phyloP scores from a whole-genome alignment of 352 stramenopile species.

The Phytophthora pluvialis region DNA sequence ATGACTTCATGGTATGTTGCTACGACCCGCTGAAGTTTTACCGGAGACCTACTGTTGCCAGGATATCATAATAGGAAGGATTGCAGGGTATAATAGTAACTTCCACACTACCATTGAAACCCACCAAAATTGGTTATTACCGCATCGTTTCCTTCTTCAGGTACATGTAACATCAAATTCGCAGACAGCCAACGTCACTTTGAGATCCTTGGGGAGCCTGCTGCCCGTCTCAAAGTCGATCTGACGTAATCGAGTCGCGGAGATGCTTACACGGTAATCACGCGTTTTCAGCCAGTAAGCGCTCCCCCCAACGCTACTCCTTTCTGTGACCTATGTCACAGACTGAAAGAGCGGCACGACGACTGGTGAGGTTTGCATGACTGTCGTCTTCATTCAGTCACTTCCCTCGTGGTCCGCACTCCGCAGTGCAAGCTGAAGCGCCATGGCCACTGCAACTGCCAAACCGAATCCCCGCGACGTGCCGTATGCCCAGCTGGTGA shows the following conservation, averaged over 20 bases:
- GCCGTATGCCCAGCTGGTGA: slow-evolving; percentile 18
- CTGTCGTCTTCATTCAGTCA: slow-evolving; percentile 7
- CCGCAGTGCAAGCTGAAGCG: not conserved
- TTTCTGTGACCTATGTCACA: slow-evolving; percentile 1
- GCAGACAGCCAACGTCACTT: too few species aligned
- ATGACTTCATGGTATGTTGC: slow-evolving; percentile 35
- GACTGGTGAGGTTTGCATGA: not conserved
- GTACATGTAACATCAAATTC: not conserved
- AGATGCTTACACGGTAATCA: slow-evolving; percentile 3
- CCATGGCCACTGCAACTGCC: slow-evolving; percentile 5
- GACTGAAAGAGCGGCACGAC: slow-evolving; percentile 2
- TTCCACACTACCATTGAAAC: slow-evolving; percentile 1
- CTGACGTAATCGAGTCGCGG: slow-evolving; percentile 3
- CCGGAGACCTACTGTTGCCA: slow-evolving; percentile 5
- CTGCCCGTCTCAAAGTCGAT: not conserved
- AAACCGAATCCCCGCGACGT: slow-evolving; percentile 5
- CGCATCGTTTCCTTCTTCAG: not conserved
- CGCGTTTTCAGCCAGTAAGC: not conserved
- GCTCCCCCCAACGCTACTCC: not conserved
- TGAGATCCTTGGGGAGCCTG: too few species aligned
- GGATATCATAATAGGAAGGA: slow-evolving; percentile 6
- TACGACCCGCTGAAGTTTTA: slow-evolving; percentile 29
- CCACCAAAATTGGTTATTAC: not conserved
- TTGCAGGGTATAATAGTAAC: not conserved
- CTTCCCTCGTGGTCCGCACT: not conserved